Conservation (phyloP, 345 rosid genomes). For the Jatropha curcas region DNA sequence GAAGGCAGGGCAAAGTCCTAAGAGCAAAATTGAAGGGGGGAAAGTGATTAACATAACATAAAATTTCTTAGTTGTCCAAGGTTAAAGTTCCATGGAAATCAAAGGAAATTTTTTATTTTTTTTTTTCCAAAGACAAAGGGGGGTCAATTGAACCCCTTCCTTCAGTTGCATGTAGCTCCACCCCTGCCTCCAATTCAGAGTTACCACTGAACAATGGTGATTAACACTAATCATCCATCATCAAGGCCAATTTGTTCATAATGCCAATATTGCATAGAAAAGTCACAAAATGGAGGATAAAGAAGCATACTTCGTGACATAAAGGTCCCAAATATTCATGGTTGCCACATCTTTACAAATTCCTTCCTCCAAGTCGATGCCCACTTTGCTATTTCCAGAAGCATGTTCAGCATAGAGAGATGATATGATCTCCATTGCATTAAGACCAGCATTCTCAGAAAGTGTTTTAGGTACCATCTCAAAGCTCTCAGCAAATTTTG, state of each 20-base stretch:
- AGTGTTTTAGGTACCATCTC: slow-evolving; percentile 92
- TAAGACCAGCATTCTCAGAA: slow-evolving; percentile 95
- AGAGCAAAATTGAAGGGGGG: too few relatives aligned
- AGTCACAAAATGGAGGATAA: background rate
- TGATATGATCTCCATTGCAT: slow-evolving; percentile 92
- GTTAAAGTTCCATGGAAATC: too few relatives aligned
- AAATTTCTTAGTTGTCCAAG: too few relatives aligned
- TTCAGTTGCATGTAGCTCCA: too few relatives aligned
- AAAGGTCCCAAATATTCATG: slow-evolving; percentile 81
- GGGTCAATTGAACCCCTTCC: too few relatives aligned
- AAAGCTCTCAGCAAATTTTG: slow-evolving; percentile 96
- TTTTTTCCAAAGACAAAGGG: too few relatives aligned
- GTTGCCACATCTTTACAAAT: slow-evolving; percentile 70
- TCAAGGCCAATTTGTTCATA: too few relatives aligned
- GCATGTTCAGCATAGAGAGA: slow-evolving; percentile 90
- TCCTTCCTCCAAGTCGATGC: slow-evolving; percentile 85
- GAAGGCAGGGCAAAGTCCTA: too few relatives aligned
- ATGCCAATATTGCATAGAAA: background rate
- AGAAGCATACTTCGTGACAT: slow-evolving; percentile 70
- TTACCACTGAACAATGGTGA: background rate
- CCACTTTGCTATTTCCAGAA: slow-evolving; percentile 82
- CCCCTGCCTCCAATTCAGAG: too few relatives aligned
- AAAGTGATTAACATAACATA: too few relatives aligned
- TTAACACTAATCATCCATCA: background rate
- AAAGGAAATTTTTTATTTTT: too few relatives aligned